These are phyloP conservation scores for Xylaria sp. DNA, from an alignment of 2,329 filamentous ascomycete species.

Conservation along the genomic window DNA sequence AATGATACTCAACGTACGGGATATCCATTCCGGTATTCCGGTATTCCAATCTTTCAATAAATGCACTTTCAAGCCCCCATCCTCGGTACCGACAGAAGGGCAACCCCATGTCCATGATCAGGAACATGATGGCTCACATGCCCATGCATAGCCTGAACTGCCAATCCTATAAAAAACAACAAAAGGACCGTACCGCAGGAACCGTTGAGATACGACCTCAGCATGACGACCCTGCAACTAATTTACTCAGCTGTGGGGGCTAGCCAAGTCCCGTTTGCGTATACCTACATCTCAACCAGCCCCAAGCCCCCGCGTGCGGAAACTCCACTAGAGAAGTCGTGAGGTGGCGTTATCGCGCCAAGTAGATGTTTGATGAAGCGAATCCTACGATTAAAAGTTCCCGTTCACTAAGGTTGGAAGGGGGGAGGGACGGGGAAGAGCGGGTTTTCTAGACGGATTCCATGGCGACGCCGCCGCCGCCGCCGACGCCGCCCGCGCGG, in stretches of 20 bases:
- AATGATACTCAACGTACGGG: background rate
- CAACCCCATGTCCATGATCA: conserved; percentile 2
- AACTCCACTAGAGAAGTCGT: conserved; percentile 1
- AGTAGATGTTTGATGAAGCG: conserved; percentile 1
- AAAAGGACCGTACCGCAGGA: conserved; percentile 18
- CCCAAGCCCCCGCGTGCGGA: conserved; percentile 13
- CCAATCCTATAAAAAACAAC: background rate
- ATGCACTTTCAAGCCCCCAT: background rate
- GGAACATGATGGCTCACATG: background rate
- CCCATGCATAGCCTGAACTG: conserved; percentile 13
- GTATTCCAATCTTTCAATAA: background rate
- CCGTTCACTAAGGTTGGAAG: background rate
- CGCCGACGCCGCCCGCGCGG: background rate
- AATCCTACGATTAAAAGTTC: background rate
- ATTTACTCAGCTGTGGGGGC: conserved; percentile 24
- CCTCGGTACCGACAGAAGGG: conserved; percentile 14
- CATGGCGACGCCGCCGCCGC: background rate
- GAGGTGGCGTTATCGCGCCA: conserved; percentile 7
- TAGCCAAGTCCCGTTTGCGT: background rate
- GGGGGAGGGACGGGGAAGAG: background rate
- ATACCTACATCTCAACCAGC: background rate
- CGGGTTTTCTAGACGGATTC: conserved; percentile 9
- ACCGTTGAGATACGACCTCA: background rate
- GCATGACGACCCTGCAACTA: conserved; percentile 6
- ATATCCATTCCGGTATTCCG: background rate